These are phyloP conservation scores for Aspergillus uvarum DNA, from an alignment of 2,329 filamentous ascomycete genomes.

Conservation along the genomic window DNA sequence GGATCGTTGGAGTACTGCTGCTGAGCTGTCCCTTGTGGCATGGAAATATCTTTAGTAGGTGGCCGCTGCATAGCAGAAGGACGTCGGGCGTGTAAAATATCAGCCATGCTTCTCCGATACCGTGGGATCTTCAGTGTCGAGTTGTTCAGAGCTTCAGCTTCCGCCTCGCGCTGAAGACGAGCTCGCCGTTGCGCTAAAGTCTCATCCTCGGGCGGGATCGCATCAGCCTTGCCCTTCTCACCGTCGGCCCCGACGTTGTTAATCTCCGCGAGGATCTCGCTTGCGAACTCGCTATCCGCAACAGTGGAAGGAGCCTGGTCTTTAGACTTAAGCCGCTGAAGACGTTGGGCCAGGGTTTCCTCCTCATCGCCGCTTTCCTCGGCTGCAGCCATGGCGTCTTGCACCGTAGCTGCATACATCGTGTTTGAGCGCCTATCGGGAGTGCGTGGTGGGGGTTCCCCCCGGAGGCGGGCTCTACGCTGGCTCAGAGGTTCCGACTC, in stretches of 20 bases:
- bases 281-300: slow-evolving; percentile 44
- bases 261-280: slow-evolving; percentile 45
- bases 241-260: slow-evolving; percentile 30
- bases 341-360: slow-evolving; percentile 49
- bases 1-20: slow-evolving; percentile 23
- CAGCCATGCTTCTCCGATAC: slow-evolving; percentile 47
- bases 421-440: slow-evolving; percentile 35
- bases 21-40: slow-evolving; percentile 15
- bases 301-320: slow-evolving; percentile 26
- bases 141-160: slow-evolving; percentile 25
- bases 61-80: slow-evolving; percentile 41
- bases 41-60: slow-evolving; percentile 25
- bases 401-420: slow-evolving; percentile 33
- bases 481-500: slow-evolving; percentile 86
- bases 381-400: slow-evolving; percentile 26
- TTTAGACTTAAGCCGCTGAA: slow-evolving; percentile 41
- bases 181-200: slow-evolving; percentile 48
- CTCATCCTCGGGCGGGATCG: slow-evolving; percentile 39
- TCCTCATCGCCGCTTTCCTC: slow-evolving; percentile 38
- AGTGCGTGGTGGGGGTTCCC: slow-evolving; percentile 45
- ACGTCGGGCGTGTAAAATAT: slow-evolving; percentile 53
- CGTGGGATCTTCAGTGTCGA: slow-evolving; percentile 28
- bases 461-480: slow-evolving; percentile 72
- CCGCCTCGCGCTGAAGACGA: slow-evolving; percentile 45
- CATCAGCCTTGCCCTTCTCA: slow-evolving; percentile 22